Evolutionary conservation across 139 green algal genomes (phyloP).

Genomic region (Spirogloea muscicola): DNA sequence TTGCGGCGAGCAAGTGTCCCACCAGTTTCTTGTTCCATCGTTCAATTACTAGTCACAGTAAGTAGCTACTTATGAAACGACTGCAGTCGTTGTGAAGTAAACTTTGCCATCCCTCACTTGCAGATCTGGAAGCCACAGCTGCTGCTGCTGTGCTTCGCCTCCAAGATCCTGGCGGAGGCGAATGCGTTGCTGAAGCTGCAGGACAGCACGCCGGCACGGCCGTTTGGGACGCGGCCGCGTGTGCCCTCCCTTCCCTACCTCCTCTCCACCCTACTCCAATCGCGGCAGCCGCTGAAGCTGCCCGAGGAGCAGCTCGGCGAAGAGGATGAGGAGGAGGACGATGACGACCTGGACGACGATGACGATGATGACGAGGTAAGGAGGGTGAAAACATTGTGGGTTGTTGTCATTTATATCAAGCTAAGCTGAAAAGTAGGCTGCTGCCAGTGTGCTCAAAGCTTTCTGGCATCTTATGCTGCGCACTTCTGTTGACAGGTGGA

Average conservation of each 20-base stretch:
- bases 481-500: too few relatives aligned
- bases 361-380: conserved; percentile 46
- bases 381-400: too few relatives aligned
- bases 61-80: too few relatives aligned
- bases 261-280: conserved; percentile 62
- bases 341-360: conserved; percentile 23
- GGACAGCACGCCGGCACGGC: conserved; percentile 1
- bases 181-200: conserved; percentile 62
- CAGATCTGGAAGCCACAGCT: conserved; percentile 68
- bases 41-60: too few relatives aligned
- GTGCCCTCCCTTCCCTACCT: conserved; percentile 72
- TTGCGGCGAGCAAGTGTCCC: too few relatives aligned
- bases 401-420: too few relatives aligned
- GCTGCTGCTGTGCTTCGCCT: conserved; percentile 69
- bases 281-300: conserved; percentile 55
- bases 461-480: too few relatives aligned
- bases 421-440: too few relatives aligned
- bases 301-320: conserved; percentile 43
- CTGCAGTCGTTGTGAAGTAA: too few relatives aligned
- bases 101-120: too few relatives aligned
- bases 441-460: too few relatives aligned
- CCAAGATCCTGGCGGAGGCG: conserved; percentile 69
- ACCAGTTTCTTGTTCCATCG: too few relatives aligned
- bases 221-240: conserved; percentile 40
- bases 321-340: conserved; percentile 34